Evolutionary conservation across 148 eudicot species (phyloP).

Genomic region (Salicornia ramosissima): DNA sequence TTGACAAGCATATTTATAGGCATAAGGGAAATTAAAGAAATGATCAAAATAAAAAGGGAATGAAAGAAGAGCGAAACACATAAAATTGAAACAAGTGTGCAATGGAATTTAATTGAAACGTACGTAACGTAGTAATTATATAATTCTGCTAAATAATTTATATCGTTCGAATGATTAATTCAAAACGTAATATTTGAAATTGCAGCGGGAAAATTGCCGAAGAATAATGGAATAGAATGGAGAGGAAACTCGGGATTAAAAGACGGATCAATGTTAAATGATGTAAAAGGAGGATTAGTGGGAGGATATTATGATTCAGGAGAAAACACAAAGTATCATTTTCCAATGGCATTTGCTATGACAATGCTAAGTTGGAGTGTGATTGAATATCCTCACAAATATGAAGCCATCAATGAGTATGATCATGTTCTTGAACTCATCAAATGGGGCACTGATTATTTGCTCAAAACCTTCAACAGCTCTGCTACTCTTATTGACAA

Average conservation of each 20-base stretch:
- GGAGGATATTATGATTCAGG: conserved; percentile 88
- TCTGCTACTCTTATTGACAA: conserved; percentile 36
- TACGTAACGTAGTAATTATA: no score
- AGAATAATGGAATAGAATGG: conserved; percentile 40
- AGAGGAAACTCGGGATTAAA: conserved; percentile 47
- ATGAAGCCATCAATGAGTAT: conserved; percentile 39
- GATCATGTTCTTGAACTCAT: conserved; percentile 50
- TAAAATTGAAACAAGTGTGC: no score
- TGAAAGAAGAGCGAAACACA: no score
- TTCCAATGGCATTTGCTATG: conserved; percentile 74
- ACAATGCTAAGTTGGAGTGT: conserved; percentile 71
- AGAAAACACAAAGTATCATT: conserved; percentile 67
- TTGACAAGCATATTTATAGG: no score
- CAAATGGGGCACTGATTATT: conserved; percentile 63
- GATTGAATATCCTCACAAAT: conserved; percentile 55
- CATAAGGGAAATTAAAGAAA: no score
- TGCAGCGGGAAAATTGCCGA: conserved; percentile 50
- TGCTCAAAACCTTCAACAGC: conserved; percentile 52
- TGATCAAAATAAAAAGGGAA: no score
- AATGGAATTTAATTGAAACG: no score
- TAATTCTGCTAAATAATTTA: no score
- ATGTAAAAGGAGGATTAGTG: conserved; percentile 44
- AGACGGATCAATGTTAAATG: conserved; percentile 40
- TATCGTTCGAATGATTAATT: no score
- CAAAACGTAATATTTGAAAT: neutral